phyloP scores from a whole-genome alignment of 2,329 filamentous ascomycete genomes.

The Phaeosphaeria sp. region DNA sequence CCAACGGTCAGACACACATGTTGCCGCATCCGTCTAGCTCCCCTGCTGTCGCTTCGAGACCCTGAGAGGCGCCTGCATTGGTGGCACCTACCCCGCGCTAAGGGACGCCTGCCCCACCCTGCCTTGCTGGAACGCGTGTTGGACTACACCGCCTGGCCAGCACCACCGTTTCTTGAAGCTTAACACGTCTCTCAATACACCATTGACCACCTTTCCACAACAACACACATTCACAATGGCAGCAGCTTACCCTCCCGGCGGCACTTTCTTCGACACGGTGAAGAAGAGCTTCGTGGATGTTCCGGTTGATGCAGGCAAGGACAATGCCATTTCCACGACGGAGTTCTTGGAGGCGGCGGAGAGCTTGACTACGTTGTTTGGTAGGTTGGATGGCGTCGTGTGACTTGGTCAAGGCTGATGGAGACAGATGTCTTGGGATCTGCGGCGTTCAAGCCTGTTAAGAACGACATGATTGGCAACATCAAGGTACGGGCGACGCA shows the following conservation, averaged over 20 bases:
- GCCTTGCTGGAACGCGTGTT: constrained; percentile 15
- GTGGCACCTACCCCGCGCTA: constrained; percentile 28
- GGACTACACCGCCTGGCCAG: constrained; percentile 22
- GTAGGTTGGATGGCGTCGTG: constrained; percentile 56
- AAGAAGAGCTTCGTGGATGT: constrained; percentile 86
- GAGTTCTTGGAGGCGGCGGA: constrained; percentile 93
- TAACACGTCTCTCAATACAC: background rate
- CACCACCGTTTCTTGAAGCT: constrained; percentile 1
- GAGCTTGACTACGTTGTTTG: constrained; percentile 85
- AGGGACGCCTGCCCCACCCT: constrained; percentile 20
- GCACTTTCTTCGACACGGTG: constrained; percentile 85
- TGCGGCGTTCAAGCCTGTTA: constrained; percentile 86
- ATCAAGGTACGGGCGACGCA: constrained; percentile 70
- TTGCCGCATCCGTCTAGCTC: background rate
- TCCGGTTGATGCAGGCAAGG: constrained; percentile 73
- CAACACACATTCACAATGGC: constrained; percentile 31
- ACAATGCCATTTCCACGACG: constrained; percentile 79
- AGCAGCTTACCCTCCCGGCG: constrained; percentile 59
- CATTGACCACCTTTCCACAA: background rate
- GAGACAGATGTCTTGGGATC: constrained; percentile 65
- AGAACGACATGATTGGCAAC: constrained; percentile 89
- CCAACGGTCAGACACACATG: background rate
- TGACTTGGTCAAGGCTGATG: background rate
- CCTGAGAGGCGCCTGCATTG: constrained; percentile 11
- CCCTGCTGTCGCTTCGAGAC: constrained; percentile 10